Evolutionary conservation across 2,329 filamentous ascomycete genomes (phyloP).

Genomic region (Botrytis byssoidea): DNA sequence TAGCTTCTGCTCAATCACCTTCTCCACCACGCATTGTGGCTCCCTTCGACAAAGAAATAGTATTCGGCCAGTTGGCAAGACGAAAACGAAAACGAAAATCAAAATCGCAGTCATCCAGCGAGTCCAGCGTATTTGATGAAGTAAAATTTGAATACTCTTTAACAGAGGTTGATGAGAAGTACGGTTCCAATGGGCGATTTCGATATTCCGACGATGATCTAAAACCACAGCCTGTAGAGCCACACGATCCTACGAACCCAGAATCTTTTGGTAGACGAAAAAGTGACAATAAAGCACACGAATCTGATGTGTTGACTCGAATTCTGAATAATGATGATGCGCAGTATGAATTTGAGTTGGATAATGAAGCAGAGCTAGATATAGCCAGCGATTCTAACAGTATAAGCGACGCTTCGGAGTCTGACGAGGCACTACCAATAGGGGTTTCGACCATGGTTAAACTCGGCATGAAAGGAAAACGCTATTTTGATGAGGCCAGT

Average conservation of each 20-base stretch:
- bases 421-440: constrained; percentile 52
- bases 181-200: constrained; percentile 35
- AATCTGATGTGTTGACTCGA: constrained; percentile 41
- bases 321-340: constrained; percentile 45
- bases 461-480: constrained; percentile 38
- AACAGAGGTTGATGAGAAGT: constrained; percentile 37
- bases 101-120: constrained; percentile 12
- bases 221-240: constrained; percentile 11
- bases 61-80: constrained; percentile 33
- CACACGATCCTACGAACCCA: constrained; percentile 32
- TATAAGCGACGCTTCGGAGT: constrained; percentile 53
- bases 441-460: constrained; percentile 52
- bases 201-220: constrained; percentile 26
- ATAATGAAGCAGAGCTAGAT: constrained; percentile 31
- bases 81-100: not conserved
- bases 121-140: constrained; percentile 35
- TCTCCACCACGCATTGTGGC: constrained; percentile 2
- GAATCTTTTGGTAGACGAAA: constrained; percentile 33
- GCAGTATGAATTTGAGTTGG: constrained; percentile 20
- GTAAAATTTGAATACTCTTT: constrained; percentile 37
- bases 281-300: constrained; percentile 21
- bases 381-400: constrained; percentile 33
- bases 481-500: constrained; percentile 34
- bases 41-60: constrained; percentile 36
- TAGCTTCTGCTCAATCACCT: not conserved